Evolutionary conservation across 1,284 basidiomycete species (phyloP).

Genomic region (Schizophyllum commune): DNA sequence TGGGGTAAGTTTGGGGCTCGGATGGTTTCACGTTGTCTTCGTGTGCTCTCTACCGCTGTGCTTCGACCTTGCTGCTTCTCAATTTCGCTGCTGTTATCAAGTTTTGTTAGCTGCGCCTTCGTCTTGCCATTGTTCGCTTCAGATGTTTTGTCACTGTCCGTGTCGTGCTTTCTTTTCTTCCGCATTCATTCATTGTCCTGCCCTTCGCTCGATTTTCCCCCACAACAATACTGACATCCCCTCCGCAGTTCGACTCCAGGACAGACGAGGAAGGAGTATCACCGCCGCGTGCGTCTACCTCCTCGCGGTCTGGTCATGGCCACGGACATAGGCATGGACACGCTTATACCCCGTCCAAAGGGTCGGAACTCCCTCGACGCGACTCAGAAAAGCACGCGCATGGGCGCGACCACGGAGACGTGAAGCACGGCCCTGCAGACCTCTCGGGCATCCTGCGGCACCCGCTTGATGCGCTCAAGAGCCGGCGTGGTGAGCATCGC

Average conservation of each 20-base stretch:
- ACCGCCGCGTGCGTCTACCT: neutral
- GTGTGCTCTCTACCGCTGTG: neutral
- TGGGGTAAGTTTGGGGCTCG: neutral
- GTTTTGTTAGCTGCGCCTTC: too few species aligned
- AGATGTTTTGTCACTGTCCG: too few species aligned
- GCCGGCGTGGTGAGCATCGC: neutral
- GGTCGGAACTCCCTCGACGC: neutral
- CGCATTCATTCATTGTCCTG: neutral
- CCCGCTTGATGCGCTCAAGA: neutral
- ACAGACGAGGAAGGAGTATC: neutral
- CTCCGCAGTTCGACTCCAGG: neutral
- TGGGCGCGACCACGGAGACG: neutral
- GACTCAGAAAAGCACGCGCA: neutral
- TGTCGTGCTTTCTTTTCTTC: neutral
- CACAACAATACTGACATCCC: too few species aligned
- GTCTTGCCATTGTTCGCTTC: too few species aligned
- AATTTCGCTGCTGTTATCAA: too few species aligned
- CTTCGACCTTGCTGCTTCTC: too few species aligned
- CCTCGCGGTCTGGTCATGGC: neutral
- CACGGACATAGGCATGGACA: neutral
- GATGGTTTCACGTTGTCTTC: neutral
- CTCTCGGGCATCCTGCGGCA: neutral
- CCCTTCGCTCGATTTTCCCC: neutral
- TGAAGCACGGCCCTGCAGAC: neutral
- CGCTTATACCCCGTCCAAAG: neutral